Evolutionary conservation across 2,329 filamentous ascomycete genomes (phyloP), one percentile per base, ranked within the genome.

Genomic region (Diaporthe sp.): DNA sequence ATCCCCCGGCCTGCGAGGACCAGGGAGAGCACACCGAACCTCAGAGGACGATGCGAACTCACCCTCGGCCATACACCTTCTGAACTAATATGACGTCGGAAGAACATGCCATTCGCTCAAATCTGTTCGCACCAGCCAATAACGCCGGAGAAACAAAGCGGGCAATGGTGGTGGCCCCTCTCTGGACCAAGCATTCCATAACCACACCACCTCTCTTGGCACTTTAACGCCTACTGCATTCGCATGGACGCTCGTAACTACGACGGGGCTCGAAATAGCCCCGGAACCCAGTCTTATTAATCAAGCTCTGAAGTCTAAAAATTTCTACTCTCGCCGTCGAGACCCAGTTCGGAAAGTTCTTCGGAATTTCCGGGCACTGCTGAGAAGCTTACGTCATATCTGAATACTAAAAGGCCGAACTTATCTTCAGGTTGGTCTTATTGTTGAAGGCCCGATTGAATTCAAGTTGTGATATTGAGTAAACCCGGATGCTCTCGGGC

Each of bases 191-290:
- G 46, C 31, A 53, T 53, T 68, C 65, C 46, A 53, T 53, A 51
- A 68, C 65, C 13, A 68, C 62, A 68, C 65, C 65, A 53, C 31
- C 28, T 7, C 46, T 39, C 46, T 51, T 68, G 44, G 65, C 61
- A 67, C 31, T 39, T 28, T 68, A 51, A 2, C 46, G 13, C 28
- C n/a, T 7, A 51, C 46, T 25, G 46, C 65, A 17, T 10, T 4
- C 31, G 46, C 65, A 53, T 68, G 31, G 65, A 68, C 65, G 62
- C 46, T 25, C 44, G 22, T 31, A 34, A 7, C 2, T 17, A 8
- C 22, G 15, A 65, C 37, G 37, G 31, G 39, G 49, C 46, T 53
- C 7, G n/a, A 68, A 42, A 53, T 68, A 68, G 31, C 65, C 62
- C 46, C 44, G 15, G 34, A 49, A 39, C 46, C 46, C 9, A 51